A percentile compares a stretch with the other conserved stretches of the same genome.
Evolutionary conservation across 495 filamentous ascomycete genomes (phyloP).

Genomic region (Thozetella sp.): DNA sequence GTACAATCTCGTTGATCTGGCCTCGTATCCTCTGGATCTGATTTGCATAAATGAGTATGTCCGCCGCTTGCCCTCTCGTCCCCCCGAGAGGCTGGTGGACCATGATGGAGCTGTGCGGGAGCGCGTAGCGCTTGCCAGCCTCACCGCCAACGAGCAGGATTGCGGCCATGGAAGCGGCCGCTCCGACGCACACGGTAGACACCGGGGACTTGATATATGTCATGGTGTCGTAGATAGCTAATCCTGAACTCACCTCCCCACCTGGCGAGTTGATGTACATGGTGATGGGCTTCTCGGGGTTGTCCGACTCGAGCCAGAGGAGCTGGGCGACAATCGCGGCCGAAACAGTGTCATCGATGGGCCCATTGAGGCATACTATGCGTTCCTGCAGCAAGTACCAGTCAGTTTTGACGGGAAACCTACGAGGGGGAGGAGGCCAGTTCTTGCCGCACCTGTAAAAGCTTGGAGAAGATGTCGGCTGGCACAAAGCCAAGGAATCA

Average conservation of each 20-base stretch:
- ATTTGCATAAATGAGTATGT: conserved; percentile 96
- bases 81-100: conserved; percentile 94
- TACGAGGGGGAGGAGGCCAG: neutral
- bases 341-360: conserved; percentile 85
- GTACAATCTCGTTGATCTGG: conserved; percentile 89
- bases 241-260: conserved; percentile 90
- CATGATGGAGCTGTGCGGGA: conserved; percentile 95
- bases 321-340: conserved; percentile 93
- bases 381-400: conserved; percentile 67
- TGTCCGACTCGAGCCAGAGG: conserved; percentile 96
- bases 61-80: conserved; percentile 84
- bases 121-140: conserved; percentile 80
- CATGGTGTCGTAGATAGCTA: conserved; percentile 99
- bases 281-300: conserved; percentile 88
- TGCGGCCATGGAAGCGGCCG: conserved; percentile 93
- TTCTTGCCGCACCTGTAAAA: conserved; percentile 61
- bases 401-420: conserved; percentile 11
- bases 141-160: conserved; percentile 85
- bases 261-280: conserved; percentile 98
- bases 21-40: conserved; percentile 88
- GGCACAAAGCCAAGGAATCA: conserved; percentile 22
- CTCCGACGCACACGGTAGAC: conserved; percentile 91
- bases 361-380: conserved; percentile 92
- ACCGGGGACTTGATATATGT: conserved; percentile 92
- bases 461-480: conserved; percentile 85